Base-by-base conservation (phyloP, 139 green algal genomes). In the Chlamydomonas incerta region DNA sequence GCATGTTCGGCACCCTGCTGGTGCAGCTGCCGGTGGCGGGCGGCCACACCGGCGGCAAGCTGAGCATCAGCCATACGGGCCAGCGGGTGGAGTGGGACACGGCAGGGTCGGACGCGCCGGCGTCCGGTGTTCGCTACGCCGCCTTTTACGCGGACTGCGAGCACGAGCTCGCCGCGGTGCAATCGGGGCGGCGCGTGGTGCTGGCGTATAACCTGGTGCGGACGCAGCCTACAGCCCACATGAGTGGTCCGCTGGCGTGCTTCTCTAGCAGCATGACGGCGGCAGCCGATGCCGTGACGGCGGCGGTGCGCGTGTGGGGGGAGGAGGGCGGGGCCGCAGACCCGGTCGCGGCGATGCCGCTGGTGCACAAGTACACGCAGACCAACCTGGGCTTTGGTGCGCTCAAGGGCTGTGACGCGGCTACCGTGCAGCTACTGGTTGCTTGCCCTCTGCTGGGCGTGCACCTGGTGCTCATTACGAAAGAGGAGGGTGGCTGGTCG, bases 401-500 rank as follows among this genome's bases (percentile, higher is more conserved):
- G n/a, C 70, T 88, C 47, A 83, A 83, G 62, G 83, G 83, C 73
- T 18, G 14, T 28, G 72, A 83, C 62, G 21, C 58, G 0, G 41
- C 41, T 8, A 50, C 5, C 6, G 41, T 50, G 8, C 41, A 50
- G 41, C 41, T 50, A 8, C 41, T 50, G 58, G 28, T 11, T 1
- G 31, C 28, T 29, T 88, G 72, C 83, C 0, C 3, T 5, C 21
- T 23, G 46, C 41, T 88, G 28, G 83, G 79, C 41, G 73, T 77
- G n/a, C 83, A 82, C 72, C 63, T 88, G 73, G 83, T 69, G 63
- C 73, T 88, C 63, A 15, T 88, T n/a, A 79, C 72, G 1, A 70
- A 50, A 37, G 75, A 21, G 20, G 82, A 83, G 28, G 24, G 60
- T 8, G 6, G 41, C n/a, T 5, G 41, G 41, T 50, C 41, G 41